Conservation (phyloP, 768 basidiomycete species). For the Fistulinella prunicolor region DNA sequence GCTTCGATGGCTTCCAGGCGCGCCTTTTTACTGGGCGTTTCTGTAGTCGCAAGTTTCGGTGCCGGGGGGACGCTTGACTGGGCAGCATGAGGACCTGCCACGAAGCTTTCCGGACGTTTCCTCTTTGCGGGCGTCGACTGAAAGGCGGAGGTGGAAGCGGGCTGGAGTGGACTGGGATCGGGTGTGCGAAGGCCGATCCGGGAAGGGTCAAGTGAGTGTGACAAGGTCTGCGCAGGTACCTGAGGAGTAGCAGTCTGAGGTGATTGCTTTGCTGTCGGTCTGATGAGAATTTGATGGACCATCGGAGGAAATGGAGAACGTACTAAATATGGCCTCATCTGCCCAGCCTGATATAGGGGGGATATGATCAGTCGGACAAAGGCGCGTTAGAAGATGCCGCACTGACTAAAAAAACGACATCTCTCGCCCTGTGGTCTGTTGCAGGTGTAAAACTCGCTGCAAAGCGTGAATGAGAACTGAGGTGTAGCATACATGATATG, state of each 20-base stretch:
- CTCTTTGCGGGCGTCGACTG: slow-evolving; percentile 9
- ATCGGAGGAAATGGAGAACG: not conserved
- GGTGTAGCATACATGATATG: not conserved
- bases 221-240: not conserved
- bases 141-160: not conserved
- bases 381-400: not conserved
- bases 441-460: slow-evolving; percentile 40
- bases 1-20: slow-evolving; percentile 12
- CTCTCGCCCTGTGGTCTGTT: slow-evolving; percentile 2
- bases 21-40: not conserved
- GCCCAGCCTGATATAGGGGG: slow-evolving; percentile 30
- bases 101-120: not conserved
- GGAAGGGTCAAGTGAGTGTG: not conserved
- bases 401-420: slow-evolving; percentile 39
- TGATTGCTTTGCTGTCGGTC: not conserved
- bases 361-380: not conserved
- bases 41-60: not conserved
- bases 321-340: slow-evolving; percentile 24
- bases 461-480: not conserved
- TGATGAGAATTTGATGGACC: not conserved
- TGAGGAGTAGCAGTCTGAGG: not conserved
- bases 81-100: not conserved
- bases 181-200: not conserved
- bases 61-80: not conserved
- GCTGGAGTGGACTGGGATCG: not conserved